Percentiles rank a stretch among this genome's conserved stretches.
phyloP scores from a whole-genome alignment of 108 stramenopile species.

The Cylindrotheca fusiformis region DNA sequence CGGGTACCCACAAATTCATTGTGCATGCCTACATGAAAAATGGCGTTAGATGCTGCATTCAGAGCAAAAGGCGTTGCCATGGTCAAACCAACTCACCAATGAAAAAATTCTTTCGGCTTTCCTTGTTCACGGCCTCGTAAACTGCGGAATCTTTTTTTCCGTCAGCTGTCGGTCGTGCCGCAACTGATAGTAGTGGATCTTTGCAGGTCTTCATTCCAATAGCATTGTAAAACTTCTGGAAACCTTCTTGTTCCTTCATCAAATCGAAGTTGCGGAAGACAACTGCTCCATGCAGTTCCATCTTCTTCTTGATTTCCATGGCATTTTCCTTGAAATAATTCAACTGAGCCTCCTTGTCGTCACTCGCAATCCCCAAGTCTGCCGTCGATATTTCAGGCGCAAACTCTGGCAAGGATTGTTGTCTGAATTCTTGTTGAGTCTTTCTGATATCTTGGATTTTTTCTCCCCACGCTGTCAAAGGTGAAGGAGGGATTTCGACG shows the following conservation, averaged over 20 bases:
- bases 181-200: slow-evolving; percentile 84
- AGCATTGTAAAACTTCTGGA: slow-evolving; percentile 72
- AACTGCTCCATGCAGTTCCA: slow-evolving; percentile 74
- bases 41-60: too few relatives aligned
- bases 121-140: slow-evolving; percentile 92
- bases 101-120: slow-evolving; percentile 88
- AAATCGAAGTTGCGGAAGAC: slow-evolving; percentile 81
- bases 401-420: slow-evolving; percentile 51
- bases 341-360: slow-evolving; percentile 56
- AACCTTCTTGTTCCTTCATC: slow-evolving; percentile 83
- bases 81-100: slow-evolving; percentile 53
- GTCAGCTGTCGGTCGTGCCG: slow-evolving; percentile 84
- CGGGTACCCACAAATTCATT: slow-evolving; percentile 91
- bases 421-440: slow-evolving; percentile 40
- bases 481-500: slow-evolving; percentile 55
- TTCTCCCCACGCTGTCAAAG: slow-evolving; percentile 71
- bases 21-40: slow-evolving; percentile 82
- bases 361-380: slow-evolving; percentile 46
- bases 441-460: slow-evolving; percentile 57
- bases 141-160: slow-evolving; percentile 77
- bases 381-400: slow-evolving; percentile 56
- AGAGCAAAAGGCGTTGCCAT: background rate
- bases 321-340: slow-evolving; percentile 62
- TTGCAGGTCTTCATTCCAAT: slow-evolving; percentile 82
- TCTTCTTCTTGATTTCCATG: slow-evolving; percentile 64